Percentiles rank a stretch among this genome's conserved stretches.
These are phyloP conservation scores for Arthrobotrys entomopaga DNA, from an alignment of 2,329 filamentous ascomycete genomes.

Conservation along the genomic window DNA sequence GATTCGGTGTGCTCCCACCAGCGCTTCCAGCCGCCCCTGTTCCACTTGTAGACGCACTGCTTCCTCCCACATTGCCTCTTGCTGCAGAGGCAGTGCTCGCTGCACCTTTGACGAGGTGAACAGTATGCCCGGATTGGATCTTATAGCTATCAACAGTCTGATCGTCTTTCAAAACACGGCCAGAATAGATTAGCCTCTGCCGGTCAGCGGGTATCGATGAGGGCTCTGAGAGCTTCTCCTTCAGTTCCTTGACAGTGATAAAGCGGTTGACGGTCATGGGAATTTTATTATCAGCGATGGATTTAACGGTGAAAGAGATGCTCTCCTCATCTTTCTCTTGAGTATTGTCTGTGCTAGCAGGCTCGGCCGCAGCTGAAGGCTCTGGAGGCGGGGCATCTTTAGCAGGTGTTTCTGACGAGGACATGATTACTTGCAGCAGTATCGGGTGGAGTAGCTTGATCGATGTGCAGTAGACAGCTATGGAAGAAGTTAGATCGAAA, in stretches of 20 bases:
- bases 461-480: neutral
- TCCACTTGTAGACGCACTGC: slow-evolving; percentile 58
- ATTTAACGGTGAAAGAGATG: slow-evolving; percentile 96
- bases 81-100: slow-evolving; percentile 79
- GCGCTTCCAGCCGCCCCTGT: slow-evolving; percentile 21
- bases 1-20: slow-evolving; percentile 59
- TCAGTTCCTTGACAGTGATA: slow-evolving; percentile 84
- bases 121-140: slow-evolving; percentile 93
- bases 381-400: slow-evolving; percentile 56
- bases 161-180: slow-evolving; percentile 93
- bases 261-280: slow-evolving; percentile 80
- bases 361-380: slow-evolving; percentile 35
- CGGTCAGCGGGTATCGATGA: slow-evolving; percentile 87
- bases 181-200: slow-evolving; percentile 96
- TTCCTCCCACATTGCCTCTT: slow-evolving; percentile 60
- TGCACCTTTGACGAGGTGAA: slow-evolving; percentile 96
- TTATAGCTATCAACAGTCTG: slow-evolving; percentile 88
- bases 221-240: slow-evolving; percentile 87
- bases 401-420: slow-evolving; percentile 55
- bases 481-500: neutral
- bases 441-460: slow-evolving; percentile 8
- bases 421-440: slow-evolving; percentile 49
- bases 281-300: slow-evolving; percentile 88
- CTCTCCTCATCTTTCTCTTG: slow-evolving; percentile 72
- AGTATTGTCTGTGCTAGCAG: slow-evolving; percentile 70